These are phyloP conservation scores for Dictyostelium brefeldianum DNA, from an alignment of 78 protist species.

Conservation along the genomic window DNA sequence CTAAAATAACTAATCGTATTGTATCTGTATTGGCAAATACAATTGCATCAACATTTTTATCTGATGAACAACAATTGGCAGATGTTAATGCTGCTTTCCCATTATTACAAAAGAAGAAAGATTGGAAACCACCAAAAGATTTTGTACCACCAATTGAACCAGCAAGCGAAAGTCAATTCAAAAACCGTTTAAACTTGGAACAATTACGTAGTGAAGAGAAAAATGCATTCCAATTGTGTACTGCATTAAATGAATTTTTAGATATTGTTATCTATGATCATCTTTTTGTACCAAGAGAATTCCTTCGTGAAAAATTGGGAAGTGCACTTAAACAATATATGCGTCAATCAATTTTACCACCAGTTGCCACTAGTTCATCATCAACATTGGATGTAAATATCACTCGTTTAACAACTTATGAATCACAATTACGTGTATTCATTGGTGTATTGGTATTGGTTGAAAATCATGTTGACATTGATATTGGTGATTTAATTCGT, in stretches of 20 bases:
- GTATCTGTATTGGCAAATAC: constrained; percentile 19
- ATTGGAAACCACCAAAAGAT: constrained; percentile 88
- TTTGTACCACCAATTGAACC: constrained; percentile 83
- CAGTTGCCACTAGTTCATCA: neutral
- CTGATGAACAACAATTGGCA: constrained; percentile 54
- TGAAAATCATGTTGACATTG: constrained; percentile 79
- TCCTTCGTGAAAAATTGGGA: constrained; percentile 73
- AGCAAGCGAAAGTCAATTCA: constrained; percentile 59
- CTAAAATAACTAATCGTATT: constrained; percentile 52
- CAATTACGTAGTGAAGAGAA: constrained; percentile 56
- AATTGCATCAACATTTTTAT: constrained; percentile 17
- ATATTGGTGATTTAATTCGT: constrained; percentile 78
- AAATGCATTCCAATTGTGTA: constrained; percentile 78
- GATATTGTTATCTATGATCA: constrained; percentile 67
- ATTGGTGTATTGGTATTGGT: constrained; percentile 63
- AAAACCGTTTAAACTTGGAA: constrained; percentile 29
- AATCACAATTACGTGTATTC: constrained; percentile 46
- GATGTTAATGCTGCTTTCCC: constrained; percentile 82
- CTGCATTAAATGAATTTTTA: constrained; percentile 74
- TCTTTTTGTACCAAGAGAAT: constrained; percentile 73
- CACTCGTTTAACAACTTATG: constrained; percentile 54
- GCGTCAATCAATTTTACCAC: constrained; percentile 48
- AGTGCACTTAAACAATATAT: constrained; percentile 28
- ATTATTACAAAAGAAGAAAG: constrained; percentile 75
- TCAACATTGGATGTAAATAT: neutral